A percentile compares a stretch with the other conserved stretches of the same genome.
These are phyloP conservation scores for Malania oleifera DNA, from an alignment of 164 flowering plant species.

Conservation along the genomic window DNA sequence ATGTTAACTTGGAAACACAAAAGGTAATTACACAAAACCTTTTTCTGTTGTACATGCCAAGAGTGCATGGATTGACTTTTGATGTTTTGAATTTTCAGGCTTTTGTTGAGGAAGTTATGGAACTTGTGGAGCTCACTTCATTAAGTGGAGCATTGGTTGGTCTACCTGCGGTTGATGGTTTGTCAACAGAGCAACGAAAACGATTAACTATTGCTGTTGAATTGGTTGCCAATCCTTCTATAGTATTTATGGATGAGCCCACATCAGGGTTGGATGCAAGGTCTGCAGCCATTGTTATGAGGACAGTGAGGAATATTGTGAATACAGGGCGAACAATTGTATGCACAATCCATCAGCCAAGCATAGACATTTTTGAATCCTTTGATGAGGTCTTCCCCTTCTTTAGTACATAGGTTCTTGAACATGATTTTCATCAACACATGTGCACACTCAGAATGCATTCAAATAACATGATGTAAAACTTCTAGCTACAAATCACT, in stretches of 20 bases:
- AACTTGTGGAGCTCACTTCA: slow-evolving; percentile 89
- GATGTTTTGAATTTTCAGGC: slow-evolving; percentile 41
- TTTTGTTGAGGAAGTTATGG: slow-evolving; percentile 98
- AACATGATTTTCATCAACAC: no score
- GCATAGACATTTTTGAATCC: slow-evolving; percentile 98
- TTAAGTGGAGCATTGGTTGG: slow-evolving; percentile 89
- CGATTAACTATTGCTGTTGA: slow-evolving; percentile 98
- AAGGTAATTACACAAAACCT: slow-evolving; percentile 37
- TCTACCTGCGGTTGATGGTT: slow-evolving; percentile 91
- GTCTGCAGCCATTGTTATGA: slow-evolving; percentile 98
- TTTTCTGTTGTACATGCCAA: not conserved
- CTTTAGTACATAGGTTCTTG: not conserved
- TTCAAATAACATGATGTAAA: no score
- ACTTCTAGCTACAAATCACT: no score
- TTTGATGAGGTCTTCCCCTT: slow-evolving; percentile 87
- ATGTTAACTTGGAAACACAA: slow-evolving; percentile 70
- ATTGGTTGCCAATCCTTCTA: slow-evolving; percentile 95
- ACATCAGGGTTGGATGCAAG: slow-evolving; percentile 98
- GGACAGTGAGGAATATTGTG: slow-evolving; percentile 96
- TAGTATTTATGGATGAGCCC: slow-evolving; percentile 99
- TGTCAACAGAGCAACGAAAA: slow-evolving; percentile 95
- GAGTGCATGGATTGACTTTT: slow-evolving; percentile 18
- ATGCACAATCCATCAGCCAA: slow-evolving; percentile 98
- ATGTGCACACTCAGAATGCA: no score
- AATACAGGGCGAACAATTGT: slow-evolving; percentile 98